phyloP scores from a whole-genome alignment of 2,329 filamentous ascomycete species.

The Calonectria montana region DNA sequence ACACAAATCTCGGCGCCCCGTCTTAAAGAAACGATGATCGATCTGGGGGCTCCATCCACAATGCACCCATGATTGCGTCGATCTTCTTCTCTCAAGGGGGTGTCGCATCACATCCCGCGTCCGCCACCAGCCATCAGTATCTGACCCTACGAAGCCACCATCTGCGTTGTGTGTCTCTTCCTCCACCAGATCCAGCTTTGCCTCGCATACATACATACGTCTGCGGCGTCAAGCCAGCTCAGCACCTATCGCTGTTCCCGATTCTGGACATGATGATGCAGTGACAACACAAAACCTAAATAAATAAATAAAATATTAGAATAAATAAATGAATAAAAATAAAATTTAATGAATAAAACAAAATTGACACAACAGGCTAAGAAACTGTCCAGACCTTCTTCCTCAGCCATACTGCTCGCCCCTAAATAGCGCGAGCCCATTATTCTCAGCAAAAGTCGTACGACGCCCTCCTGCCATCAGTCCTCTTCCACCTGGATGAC shows the following conservation, averaged over 20 bases:
- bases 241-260: neutral
- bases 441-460: conserved; percentile 13
- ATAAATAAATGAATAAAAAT: too few relatives aligned
- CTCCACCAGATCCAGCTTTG: neutral
- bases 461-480: conserved; percentile 19
- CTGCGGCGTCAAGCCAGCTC: neutral
- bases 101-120: conserved; percentile 12
- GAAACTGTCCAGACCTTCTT: neutral
- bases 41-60: conserved; percentile 21
- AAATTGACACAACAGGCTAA: neutral
- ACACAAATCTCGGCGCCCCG: conserved; percentile 13
- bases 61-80: conserved; percentile 11
- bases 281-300: neutral
- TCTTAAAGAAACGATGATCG: conserved; percentile 5
- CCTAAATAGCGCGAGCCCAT: conserved; percentile 3
- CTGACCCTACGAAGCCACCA: conserved; percentile 16
- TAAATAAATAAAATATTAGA: too few relatives aligned
- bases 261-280: neutral
- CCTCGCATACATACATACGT: neutral
- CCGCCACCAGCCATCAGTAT: conserved; percentile 7
- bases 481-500: conserved; percentile 1
- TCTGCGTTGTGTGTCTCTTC: neutral
- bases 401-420: neutral
- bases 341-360: too few relatives aligned
- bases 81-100: conserved; percentile 2